Conservation (phyloP, 2,329 filamentous ascomycete species). For the Akanthomyces dipterigenus region DNA sequence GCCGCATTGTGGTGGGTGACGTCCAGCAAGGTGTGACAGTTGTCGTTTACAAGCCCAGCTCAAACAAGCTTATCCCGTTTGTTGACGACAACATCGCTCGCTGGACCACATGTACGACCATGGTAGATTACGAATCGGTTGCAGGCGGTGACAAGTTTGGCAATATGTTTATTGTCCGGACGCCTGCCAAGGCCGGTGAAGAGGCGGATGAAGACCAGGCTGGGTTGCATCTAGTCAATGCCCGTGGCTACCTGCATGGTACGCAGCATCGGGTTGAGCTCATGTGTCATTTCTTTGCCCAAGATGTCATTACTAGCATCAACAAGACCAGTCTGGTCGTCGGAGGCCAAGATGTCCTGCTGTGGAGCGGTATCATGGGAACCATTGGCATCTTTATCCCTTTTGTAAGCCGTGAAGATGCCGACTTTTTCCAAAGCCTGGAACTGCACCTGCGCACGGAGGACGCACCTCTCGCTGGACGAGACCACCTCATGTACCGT, state of each 20-base stretch:
- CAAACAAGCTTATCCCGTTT: constrained; percentile 89
- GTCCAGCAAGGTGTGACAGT: constrained; percentile 88
- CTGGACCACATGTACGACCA: constrained; percentile 84
- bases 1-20: constrained; percentile 85
- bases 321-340: constrained; percentile 85
- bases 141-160: constrained; percentile 97
- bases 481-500: constrained; percentile 93
- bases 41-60: constrained; percentile 86
- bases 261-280: constrained; percentile 77
- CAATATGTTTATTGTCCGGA: constrained; percentile 88
- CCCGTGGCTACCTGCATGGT: constrained; percentile 83
- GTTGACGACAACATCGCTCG: constrained; percentile 82
- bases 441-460: constrained; percentile 83
- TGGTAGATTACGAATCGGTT: constrained; percentile 96
- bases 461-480: constrained; percentile 79
- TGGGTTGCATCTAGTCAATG: constrained; percentile 84
- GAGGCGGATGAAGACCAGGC: constrained; percentile 90
- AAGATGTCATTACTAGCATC: constrained; percentile 88
- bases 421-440: constrained; percentile 94
- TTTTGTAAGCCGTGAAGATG: constrained; percentile 84
- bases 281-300: constrained; percentile 81
- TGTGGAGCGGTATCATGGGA: constrained; percentile 93
- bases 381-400: constrained; percentile 91
- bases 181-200: constrained; percentile 76
- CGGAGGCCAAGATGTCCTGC: constrained; percentile 81